phyloP scores from a whole-genome alignment of 2,329 filamentous ascomycete genomes.

The Pestalotiopsis sp. region DNA sequence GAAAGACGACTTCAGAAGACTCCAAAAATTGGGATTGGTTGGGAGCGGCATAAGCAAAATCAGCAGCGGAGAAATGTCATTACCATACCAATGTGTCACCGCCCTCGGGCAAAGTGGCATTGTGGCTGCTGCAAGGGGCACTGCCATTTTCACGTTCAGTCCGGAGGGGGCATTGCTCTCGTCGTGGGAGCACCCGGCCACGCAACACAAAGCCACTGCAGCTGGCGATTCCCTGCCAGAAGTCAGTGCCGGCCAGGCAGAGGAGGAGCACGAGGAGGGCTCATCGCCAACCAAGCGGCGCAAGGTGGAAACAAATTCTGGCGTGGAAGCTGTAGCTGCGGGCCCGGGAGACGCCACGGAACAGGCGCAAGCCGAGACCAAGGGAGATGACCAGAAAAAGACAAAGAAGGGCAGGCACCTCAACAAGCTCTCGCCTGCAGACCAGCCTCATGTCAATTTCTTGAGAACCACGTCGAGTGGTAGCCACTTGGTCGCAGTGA shows the following conservation, averaged over 20 bases:
- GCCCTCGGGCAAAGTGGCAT: constrained; percentile 12
- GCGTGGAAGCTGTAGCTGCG: constrained; percentile 2
- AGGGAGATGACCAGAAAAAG: constrained; percentile 27
- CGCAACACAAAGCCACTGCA: background rate
- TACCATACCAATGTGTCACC: constrained; percentile 17
- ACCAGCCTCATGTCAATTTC: constrained; percentile 69
- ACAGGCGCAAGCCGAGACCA: constrained; percentile 17
- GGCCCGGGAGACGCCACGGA: constrained; percentile 15
- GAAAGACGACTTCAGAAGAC: background rate
- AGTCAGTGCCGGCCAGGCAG: background rate
- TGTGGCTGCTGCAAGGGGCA: constrained; percentile 14
- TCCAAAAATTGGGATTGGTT: background rate
- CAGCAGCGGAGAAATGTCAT: background rate
- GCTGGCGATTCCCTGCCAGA: background rate
- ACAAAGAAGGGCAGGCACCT: constrained; percentile 36
- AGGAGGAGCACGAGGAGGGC: background rate
- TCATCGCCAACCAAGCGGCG: constrained; percentile 14
- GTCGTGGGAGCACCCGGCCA: constrained; percentile 13
- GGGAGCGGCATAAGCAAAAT: background rate
- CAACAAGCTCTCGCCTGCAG: constrained; percentile 31
- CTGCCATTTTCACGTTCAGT: constrained; percentile 15
- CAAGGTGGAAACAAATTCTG: constrained; percentile 5
- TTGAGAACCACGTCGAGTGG: constrained; percentile 66
- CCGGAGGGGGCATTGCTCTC: constrained; percentile 12
- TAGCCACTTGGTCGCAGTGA: constrained; percentile 74